Conservation (phyloP, 2,329 filamentous ascomycete species). For the Colletotrichum lentis region DNA sequence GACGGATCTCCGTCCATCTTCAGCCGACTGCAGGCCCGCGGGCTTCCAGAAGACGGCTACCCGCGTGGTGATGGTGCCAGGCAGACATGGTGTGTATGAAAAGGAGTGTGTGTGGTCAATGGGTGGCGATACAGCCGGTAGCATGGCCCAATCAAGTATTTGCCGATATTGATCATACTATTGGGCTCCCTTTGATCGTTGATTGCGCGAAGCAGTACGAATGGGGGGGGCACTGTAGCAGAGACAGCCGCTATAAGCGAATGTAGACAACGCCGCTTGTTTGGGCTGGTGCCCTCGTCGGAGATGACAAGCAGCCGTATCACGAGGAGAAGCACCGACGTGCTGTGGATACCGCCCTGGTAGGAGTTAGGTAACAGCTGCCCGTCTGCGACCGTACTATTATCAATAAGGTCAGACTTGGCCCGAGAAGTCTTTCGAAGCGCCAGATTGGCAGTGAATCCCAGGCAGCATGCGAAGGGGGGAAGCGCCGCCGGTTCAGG, state of each 20-base stretch:
- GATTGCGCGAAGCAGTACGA: neutral
- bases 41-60: slow-evolving; percentile 27
- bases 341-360: slow-evolving; percentile 13
- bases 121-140: slow-evolving; percentile 10
- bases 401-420: slow-evolving; percentile 11
- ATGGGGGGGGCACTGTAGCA: neutral
- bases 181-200: neutral
- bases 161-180: slow-evolving; percentile 24
- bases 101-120: neutral
- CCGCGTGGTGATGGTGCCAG: slow-evolving; percentile 16
- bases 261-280: neutral
- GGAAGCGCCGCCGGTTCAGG: slow-evolving; percentile 9
- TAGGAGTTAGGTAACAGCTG: slow-evolving; percentile 14
- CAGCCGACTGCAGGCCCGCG: slow-evolving; percentile 22
- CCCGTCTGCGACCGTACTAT: neutral
- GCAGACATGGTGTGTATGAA: neutral
- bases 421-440: slow-evolving; percentile 9
- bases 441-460: neutral
- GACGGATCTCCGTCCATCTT: slow-evolving; percentile 19
- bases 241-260: neutral
- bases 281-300: neutral
- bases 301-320: slow-evolving; percentile 16
- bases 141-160: slow-evolving; percentile 31
- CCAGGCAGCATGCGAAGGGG: neutral
- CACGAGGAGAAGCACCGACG: neutral